Evolutionary conservation across 2,329 filamentous ascomycete genomes (phyloP), one percentile per base, ranked within the genome.

Genomic region (Cercospora sesami): DNA sequence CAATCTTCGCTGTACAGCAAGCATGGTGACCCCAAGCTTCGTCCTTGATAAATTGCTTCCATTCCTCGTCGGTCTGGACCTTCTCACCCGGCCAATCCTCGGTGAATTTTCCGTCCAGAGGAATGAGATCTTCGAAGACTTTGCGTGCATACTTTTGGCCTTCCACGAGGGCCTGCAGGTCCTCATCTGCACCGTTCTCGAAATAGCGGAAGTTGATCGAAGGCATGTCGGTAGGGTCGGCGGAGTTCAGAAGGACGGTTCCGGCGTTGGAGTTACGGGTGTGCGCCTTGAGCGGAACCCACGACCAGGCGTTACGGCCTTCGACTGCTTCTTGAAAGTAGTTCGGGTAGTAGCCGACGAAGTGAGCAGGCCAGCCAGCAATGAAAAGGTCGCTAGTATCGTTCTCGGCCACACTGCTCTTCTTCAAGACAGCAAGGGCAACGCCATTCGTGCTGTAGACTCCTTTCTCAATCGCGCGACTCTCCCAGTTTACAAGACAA

Each of bases 181-280:
- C 73, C 18, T 68, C 66, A 1, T 69, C 66, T 12, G 63, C 79
- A 16, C 85, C 85, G 0, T 81, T 79, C 60, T 83, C 81, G 60
- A 78, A 89, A 76, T 84, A 89, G 76, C 87, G 86, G 80, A 88
- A 90, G 58, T 81, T 80, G 71, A 91, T 89, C 4, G 83, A 76
- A 0, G 90, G 90, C 5, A 83, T 80, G 64, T 91, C 89, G 0
- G 86, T 84, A 0, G 90, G 89, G 73, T 92, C 85, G 0, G 84
- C 78, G 0, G 86, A 88, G n/a, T 80, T 81, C 2, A 92, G 84
- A 1, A 77, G 83, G 2, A 92, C 89, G 2, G 83, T 84, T 4
- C 90, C 90, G 26, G 21, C 55, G 77, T 77, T 77, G 75, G 91
- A 90, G 75, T 91, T 90, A 60, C 86, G 84, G 0, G 88, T 84